Evolutionary conservation across 1,284 basidiomycete genomes (phyloP), one percentile per base, ranked within the genome.

Genomic region (Ustilago shanxiensis): DNA sequence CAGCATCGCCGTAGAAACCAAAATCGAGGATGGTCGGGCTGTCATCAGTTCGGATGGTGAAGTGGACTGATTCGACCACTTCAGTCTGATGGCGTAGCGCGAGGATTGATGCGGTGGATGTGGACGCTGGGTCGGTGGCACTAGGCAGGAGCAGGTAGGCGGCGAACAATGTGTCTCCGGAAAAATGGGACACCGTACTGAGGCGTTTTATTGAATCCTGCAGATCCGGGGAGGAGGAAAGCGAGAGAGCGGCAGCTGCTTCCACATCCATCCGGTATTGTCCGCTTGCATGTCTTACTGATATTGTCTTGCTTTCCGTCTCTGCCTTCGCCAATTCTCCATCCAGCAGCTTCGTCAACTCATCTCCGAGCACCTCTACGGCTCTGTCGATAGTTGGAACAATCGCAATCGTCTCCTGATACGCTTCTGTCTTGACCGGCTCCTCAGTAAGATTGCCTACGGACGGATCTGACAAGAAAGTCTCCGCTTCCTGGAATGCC

Each of bases 1-100:
- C 65, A 10, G 58, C 31, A 14, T 68, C 65, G 35, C 53, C 61
- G 50, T 60, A 73, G 61, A 67, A 61, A 3, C 60, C 65, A 10
- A 67, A 16, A 41, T 73, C 71, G 57, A 73, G 28, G 56, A 72
- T 72, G 3, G 29, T n/a, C 8, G 57, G 16, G 14, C 24, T 14
- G 4, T 60, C 39, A 1, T 37, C 45, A 29, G 39, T 13, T 5
- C 41, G 14, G 35, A 63, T 26, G 22, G 56, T 22, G 33, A 66
- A 66, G 7, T 49, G 58, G 3, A 41, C n/a, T 8, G 44, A 9
- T 10, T 44, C 62, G 18, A 39, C 2, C 11, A 44, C 49, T 1
- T 29, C 41, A 29, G 14, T 2, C 10, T 39, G 59, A 26, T 22
- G 14, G 7, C 69, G 69, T 20, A 60, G n/a, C 16, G 50, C 63